Evolutionary conservation across 352 stramenopile genomes (phyloP).

Genomic region (Pythium aristosporum): DNA sequence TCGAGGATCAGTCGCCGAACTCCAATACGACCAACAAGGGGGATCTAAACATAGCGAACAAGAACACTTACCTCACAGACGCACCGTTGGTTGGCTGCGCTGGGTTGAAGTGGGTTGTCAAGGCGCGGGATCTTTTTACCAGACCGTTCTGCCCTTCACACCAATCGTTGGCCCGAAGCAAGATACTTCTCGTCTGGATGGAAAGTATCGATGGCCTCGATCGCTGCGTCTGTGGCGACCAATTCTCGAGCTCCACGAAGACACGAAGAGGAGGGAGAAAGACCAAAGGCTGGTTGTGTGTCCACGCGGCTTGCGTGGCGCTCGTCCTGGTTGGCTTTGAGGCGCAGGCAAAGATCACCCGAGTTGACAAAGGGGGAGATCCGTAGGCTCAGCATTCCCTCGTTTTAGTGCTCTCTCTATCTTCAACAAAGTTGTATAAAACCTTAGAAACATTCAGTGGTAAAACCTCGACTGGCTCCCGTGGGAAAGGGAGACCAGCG

Average conservation of each 20-base stretch:
- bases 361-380: conserved; percentile 2
- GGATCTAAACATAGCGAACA: conserved; percentile 11
- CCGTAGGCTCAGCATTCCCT: conserved; percentile 1
- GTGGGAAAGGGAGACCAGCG: conserved; percentile 17
- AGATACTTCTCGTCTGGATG: not conserved
- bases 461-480: conserved; percentile 8
- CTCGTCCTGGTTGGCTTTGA: not conserved
- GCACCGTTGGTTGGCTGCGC: not conserved
- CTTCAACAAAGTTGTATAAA: conserved; percentile 23
- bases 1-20: conserved; percentile 30
- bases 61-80: not conserved
- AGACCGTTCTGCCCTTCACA: not conserved
- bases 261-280: not conserved
- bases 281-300: not conserved
- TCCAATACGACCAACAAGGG: conserved; percentile 1
- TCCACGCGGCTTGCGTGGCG: not conserved
- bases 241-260: not conserved
- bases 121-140: not conserved
- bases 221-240: not conserved
- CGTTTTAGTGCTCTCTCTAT: conserved; percentile 13
- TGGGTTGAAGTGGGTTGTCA: not conserved
- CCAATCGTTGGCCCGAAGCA: not conserved
- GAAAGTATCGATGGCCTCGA: not conserved
- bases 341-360: not conserved
- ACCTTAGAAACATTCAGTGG: conserved; percentile 3